A percentile compares a stretch with the other conserved stretches of the same genome.
phyloP scores from a whole-genome alignment of 495 filamentous ascomycete genomes.

The Apodospora peruviana region DNA sequence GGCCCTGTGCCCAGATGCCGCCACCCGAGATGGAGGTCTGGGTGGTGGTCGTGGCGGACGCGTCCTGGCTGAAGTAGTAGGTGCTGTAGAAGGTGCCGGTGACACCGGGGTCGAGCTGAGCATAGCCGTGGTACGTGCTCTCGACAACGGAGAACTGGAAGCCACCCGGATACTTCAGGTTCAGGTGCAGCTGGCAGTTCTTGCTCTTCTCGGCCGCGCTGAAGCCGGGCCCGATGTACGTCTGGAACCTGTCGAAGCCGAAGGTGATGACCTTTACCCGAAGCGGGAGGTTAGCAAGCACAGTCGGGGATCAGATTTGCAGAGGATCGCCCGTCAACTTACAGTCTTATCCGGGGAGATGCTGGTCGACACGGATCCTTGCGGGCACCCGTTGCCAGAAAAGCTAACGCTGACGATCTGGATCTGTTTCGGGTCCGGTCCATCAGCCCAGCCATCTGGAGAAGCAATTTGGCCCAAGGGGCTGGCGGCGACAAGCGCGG shows the following conservation, averaged over 20 bases:
- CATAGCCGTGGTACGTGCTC: conserved; percentile 54
- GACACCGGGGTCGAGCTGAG: conserved; percentile 45
- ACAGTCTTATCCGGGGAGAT: conserved; percentile 48
- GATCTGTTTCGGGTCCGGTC: conserved; percentile 37
- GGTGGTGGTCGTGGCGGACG: conserved; percentile 44
- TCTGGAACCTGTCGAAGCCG: conserved; percentile 53
- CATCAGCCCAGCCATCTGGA: conserved; percentile 28
- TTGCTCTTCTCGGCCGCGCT: conserved; percentile 37
- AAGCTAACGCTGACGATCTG: conserved; percentile 51
- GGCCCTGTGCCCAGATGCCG: conserved; percentile 37
- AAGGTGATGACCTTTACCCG: conserved; percentile 47
- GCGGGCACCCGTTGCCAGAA: conserved; percentile 54
- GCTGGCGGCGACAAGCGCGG: conserved; percentile 40
- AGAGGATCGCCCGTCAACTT: conserved; percentile 10
- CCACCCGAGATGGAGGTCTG: conserved; percentile 43
- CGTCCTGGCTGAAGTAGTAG: conserved; percentile 53
- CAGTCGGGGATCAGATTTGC: not conserved
- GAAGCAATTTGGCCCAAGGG: conserved; percentile 27
- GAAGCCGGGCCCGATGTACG: conserved; percentile 48
- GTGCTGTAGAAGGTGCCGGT: conserved; percentile 51
- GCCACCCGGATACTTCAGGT: conserved; percentile 51
- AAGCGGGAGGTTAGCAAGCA: not conserved
- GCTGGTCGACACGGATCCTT: conserved; percentile 43
- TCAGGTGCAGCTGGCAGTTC: conserved; percentile 57
- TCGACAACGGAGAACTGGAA: conserved; percentile 54